Evolutionary conservation across 1,139 yeast genomes (phyloP).

Genomic region (Protomyces arabidopsidicola): DNA sequence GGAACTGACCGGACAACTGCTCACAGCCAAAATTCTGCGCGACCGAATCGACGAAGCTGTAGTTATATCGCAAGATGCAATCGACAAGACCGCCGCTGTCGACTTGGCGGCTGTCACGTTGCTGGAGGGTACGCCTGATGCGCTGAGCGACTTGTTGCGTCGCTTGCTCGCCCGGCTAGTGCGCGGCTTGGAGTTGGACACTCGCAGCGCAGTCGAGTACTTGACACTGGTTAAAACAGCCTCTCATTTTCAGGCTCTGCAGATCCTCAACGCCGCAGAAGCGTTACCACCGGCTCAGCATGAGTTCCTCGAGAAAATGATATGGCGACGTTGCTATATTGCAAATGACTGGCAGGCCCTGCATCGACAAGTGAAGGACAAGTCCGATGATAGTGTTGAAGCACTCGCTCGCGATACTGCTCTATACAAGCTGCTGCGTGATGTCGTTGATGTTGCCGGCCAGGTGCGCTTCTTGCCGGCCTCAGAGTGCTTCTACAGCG

Average conservation of each 20-base stretch:
- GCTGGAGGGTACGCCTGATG: conserved; percentile 1
- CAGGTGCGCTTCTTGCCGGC: not conserved
- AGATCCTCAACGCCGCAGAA: conserved; percentile 37
- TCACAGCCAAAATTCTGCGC: not conserved
- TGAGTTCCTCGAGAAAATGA: conserved; percentile 29
- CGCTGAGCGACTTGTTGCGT: conserved; percentile 32
- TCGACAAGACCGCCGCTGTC: conserved; percentile 23
- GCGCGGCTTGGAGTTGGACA: conserved; percentile 44
- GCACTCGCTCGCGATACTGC: conserved; percentile 45
- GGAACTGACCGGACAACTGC: conserved; percentile 9
- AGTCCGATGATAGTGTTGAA: conserved; percentile 47
- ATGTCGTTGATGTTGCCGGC: not conserved
- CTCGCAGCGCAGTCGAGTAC: conserved; percentile 52
- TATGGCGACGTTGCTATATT: conserved; percentile 65
- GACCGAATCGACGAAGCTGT: not conserved
- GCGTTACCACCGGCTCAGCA: conserved; percentile 15
- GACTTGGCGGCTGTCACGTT: conserved; percentile 15
- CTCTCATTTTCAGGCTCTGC: conserved; percentile 45
- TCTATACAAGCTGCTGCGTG: conserved; percentile 35
- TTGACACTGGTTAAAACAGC: conserved; percentile 50
- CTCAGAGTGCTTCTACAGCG: not conserved
- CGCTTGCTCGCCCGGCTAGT: conserved; percentile 44
- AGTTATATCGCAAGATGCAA: conserved; percentile 3
- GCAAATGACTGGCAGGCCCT: conserved; percentile 55
- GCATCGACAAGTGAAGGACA: conserved; percentile 42